Evolutionary conservation across 2,329 filamentous ascomycete genomes (phyloP), one percentile per base, ranked within the genome.

Genomic region (Daldinia eschscholtzii): DNA sequence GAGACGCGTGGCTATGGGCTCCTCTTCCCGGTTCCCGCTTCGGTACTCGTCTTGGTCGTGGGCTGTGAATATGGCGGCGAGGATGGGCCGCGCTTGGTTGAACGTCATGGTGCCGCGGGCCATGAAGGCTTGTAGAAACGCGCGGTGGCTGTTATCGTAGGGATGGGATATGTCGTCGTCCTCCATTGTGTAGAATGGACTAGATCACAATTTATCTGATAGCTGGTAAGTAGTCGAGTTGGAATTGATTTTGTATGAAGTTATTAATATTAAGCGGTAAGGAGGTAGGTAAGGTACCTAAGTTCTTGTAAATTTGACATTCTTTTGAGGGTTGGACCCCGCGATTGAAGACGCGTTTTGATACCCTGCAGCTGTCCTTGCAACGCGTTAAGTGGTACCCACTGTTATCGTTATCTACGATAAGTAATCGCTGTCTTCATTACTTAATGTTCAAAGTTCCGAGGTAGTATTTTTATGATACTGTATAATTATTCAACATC

Each of bases 51-150:
- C 12, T 35, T 37, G 30, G n/a, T 76, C 77, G 6, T 87, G 82
- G 10, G 87, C 88, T 7, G 88, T 90, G 73, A 91, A 84, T 61
- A 98, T 95, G 35, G 86, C 87, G 2, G 94, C 93, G 13, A 98
- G 84, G 26, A 98, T 83, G 0, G 89, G 87, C 75, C 89, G 89
- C 12, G 91, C 90, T 75, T 97, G 89, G 60, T 89, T 84, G 70
- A 92, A 88, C 0, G 93, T 97, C 79, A 98, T 85, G 50, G 89
- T 89, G 23, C 92, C 92, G 57, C 91, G 89, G 2, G 92, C 89
- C 79, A 98, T 86, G 73, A 99, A 90, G 56, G 93, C 92, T 81
- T 99, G 96, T 0, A 98, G 85, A 77, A 99, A 97, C 7, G 95
- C 94, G 64, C 93, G 91, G 79, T 98, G 92, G 69, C 86, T 86